These are phyloP conservation scores for Coemansia sp. DNA, from an alignment of 192 early-diverging fungal species.

Conservation along the genomic window DNA sequence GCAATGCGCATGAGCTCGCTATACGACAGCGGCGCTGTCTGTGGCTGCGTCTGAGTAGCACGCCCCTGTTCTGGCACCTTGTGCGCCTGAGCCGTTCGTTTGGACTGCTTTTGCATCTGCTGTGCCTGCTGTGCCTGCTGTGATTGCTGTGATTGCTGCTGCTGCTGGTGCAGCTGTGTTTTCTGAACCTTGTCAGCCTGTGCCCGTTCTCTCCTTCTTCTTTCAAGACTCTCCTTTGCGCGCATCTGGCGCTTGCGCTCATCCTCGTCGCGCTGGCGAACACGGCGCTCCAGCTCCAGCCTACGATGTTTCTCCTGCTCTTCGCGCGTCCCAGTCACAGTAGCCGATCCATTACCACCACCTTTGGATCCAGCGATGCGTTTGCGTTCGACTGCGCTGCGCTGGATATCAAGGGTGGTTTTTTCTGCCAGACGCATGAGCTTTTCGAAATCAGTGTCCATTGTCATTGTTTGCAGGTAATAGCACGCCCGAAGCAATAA, in stretches of 20 bases:
- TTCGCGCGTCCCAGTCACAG: conserved; percentile 5
- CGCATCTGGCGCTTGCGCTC: conserved; percentile 23
- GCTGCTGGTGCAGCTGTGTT: conserved; percentile 6
- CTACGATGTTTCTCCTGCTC: conserved; percentile 32
- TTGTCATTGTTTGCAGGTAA: neutral
- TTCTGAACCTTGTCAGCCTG: neutral
- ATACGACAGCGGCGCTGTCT: conserved; percentile 29
- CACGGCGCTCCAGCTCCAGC: conserved; percentile 30
- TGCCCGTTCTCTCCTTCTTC: conserved; percentile 17
- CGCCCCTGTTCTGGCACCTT: no score
- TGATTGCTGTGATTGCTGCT: neutral
- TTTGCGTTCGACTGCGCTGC: conserved; percentile 21
- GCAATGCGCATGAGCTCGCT: conserved; percentile 52
- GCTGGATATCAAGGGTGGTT: conserved; percentile 49
- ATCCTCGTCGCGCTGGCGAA: conserved; percentile 35
- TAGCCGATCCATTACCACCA: no score
- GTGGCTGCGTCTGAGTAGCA: no score
- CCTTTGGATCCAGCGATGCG: neutral
- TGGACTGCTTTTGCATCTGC: neutral
- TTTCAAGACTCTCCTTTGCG: conserved; percentile 9
- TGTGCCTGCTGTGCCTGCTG: conserved; percentile 6
- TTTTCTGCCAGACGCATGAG: conserved; percentile 52
- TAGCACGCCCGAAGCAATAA: neutral
- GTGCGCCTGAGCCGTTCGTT: neutral
- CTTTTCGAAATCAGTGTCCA: conserved; percentile 50